Conservation (phyloP, 345 rosid species). For the Aegle marmelos region DNA sequence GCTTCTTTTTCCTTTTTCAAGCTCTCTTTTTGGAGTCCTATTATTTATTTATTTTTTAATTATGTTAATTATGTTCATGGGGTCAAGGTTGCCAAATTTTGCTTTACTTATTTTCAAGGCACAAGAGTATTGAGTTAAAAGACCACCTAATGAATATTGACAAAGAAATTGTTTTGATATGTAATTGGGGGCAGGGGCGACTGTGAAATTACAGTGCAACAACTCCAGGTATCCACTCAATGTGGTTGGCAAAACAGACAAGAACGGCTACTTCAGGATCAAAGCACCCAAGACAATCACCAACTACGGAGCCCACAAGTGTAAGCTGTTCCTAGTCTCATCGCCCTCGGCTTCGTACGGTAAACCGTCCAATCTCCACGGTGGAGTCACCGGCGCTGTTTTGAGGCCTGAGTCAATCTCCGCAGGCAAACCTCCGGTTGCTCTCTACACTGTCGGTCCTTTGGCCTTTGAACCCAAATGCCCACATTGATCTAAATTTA, state of each 20-base stretch:
- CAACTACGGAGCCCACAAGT: conserved; percentile 72
- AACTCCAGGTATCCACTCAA: conserved; percentile 39
- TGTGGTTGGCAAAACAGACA: conserved; percentile 48
- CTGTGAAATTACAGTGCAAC: conserved; percentile 68
- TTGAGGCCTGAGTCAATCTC: conserved; percentile 46
- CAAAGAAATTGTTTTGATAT: background rate
- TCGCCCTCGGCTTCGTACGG: conserved; percentile 43
- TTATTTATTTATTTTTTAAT: no score
- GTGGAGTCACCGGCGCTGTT: conserved; percentile 51
- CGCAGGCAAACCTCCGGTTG: conserved; percentile 32
- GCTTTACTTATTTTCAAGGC: background rate
- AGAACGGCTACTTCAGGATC: conserved; percentile 73
- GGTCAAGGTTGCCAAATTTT: background rate
- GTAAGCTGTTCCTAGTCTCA: conserved; percentile 51
- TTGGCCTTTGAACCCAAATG: conserved; percentile 81
- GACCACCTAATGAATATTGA: background rate
- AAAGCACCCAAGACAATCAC: conserved; percentile 70
- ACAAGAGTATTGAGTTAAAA: background rate
- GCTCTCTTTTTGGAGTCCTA: background rate
- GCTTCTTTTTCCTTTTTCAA: background rate
- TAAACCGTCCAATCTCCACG: conserved; percentile 47
- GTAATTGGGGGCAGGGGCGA: conserved; percentile 47
- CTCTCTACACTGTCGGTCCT: conserved; percentile 69
- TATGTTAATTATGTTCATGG: background rate
- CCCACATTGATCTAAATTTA: conserved; percentile 21